phyloP scores from a whole-genome alignment of 2,329 filamentous ascomycete species.

The Ceratocystis papillata region DNA sequence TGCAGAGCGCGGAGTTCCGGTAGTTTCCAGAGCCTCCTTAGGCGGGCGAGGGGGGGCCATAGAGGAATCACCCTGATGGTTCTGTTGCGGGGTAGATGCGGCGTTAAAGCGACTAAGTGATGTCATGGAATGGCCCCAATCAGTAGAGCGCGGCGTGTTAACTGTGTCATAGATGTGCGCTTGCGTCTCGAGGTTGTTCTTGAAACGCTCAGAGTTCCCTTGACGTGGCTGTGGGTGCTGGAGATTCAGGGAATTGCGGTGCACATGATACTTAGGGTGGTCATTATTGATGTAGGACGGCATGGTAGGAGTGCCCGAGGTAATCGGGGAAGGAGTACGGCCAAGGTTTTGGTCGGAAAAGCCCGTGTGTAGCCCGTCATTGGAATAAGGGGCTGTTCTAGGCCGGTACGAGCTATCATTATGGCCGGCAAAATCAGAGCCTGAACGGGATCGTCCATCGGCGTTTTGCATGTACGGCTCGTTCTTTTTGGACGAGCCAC shows the following conservation, averaged over 20 bases:
- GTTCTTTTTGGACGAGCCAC: slow-evolving; percentile 41
- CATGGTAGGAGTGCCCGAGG: slow-evolving; percentile 37
- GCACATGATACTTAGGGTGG: slow-evolving; percentile 71
- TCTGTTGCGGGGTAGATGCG: slow-evolving; percentile 35
- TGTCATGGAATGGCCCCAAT: slow-evolving; percentile 52
- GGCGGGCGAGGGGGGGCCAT: slow-evolving; percentile 47
- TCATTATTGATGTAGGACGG: slow-evolving; percentile 46
- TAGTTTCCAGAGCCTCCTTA: slow-evolving; percentile 47
- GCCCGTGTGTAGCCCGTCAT: slow-evolving; percentile 50
- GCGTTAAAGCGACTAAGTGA: slow-evolving; percentile 45
- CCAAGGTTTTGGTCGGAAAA: slow-evolving; percentile 44
- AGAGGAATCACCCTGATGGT: slow-evolving; percentile 31
- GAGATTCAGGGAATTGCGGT: slow-evolving; percentile 68
- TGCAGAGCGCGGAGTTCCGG: slow-evolving; percentile 23
- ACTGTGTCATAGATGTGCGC: slow-evolving; percentile 56
- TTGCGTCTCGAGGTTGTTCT: slow-evolving; percentile 61
- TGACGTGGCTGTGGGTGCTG: slow-evolving; percentile 69
- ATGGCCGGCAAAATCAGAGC: slow-evolving; percentile 60
- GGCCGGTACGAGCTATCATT: slow-evolving; percentile 45
- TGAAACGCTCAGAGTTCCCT: slow-evolving; percentile 63
- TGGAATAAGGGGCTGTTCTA: slow-evolving; percentile 44
- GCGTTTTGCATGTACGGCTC: slow-evolving; percentile 37
- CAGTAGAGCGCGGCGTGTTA: slow-evolving; percentile 48
- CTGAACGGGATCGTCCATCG: slow-evolving; percentile 55
- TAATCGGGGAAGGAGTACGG: slow-evolving; percentile 24